phyloP scores from a whole-genome alignment of 495 filamentous ascomycete genomes.

The Aspergillus cavernicola region DNA sequence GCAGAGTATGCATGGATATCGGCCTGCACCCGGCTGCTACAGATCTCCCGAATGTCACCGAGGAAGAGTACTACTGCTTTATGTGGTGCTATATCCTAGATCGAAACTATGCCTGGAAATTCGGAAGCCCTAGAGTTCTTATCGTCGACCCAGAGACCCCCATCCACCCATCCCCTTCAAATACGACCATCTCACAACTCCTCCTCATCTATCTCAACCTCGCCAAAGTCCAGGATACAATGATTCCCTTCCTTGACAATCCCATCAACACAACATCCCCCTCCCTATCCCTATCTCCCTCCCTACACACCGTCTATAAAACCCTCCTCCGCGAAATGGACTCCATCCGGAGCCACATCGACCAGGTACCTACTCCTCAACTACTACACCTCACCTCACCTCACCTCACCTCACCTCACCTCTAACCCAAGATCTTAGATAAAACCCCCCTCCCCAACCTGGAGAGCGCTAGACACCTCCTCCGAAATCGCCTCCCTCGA shows the following conservation, averaged over 20 bases:
- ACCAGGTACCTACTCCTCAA: slow-evolving; percentile 11
- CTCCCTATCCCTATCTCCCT: too few species aligned
- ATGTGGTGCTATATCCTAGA: slow-evolving; percentile 26
- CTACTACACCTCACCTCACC: background rate
- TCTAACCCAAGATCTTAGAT: slow-evolving; percentile 6
- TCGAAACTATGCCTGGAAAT: slow-evolving; percentile 21
- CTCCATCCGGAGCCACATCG: slow-evolving; percentile 11
- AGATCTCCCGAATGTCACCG: background rate
- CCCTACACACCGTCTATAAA: background rate
- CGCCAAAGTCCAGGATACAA: slow-evolving; percentile 19
- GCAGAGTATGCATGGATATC: slow-evolving; percentile 16
- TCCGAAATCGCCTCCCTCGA: slow-evolving; percentile 21
- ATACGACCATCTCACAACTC: slow-evolving; percentile 6
- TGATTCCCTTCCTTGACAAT: slow-evolving; percentile 10
- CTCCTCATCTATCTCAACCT: slow-evolving; percentile 18
- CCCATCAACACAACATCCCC: background rate
- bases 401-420: background rate
- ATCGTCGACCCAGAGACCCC: slow-evolving; percentile 7
- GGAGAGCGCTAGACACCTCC: slow-evolving; percentile 19
- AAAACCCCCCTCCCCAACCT: slow-evolving; percentile 7
- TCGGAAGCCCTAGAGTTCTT: slow-evolving; percentile 5
- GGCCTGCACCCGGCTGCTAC: slow-evolving; percentile 6
- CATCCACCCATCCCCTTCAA: background rate
- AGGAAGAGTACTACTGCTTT: slow-evolving; percentile 23
- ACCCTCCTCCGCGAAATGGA: slow-evolving; percentile 16